Conservation (phyloP, 352 stramenopile genomes). For the Phytophthora cactorum region DNA sequence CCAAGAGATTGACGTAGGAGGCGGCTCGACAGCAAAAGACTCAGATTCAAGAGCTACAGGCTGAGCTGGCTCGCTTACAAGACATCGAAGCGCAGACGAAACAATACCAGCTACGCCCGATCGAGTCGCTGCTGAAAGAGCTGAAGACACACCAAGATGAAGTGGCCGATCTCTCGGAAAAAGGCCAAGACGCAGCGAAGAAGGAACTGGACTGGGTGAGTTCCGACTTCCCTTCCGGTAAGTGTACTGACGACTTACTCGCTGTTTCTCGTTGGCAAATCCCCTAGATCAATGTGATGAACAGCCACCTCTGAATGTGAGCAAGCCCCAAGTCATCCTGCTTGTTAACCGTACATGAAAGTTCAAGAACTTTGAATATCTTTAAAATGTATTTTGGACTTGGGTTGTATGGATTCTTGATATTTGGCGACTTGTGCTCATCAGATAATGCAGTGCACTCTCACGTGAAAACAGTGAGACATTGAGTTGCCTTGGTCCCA, state of each 20-base stretch:
- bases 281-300: slow-evolving; percentile 23
- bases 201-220: slow-evolving; percentile 34
- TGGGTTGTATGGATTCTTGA: too few species aligned
- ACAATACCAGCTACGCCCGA: slow-evolving; percentile 27
- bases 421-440: not conserved
- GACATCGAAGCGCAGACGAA: slow-evolving; percentile 21
- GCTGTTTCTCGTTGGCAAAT: not conserved
- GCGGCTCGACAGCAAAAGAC: slow-evolving; percentile 26
- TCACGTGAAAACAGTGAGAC: slow-evolving; percentile 8
- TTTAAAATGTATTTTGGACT: not conserved
- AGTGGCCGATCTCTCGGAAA: slow-evolving; percentile 11
- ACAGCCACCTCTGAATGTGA: slow-evolving; percentile 13
- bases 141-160: slow-evolving; percentile 27
- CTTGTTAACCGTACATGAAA: too few species aligned
- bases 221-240: not conserved
- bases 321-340: not conserved
- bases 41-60: slow-evolving; percentile 25
- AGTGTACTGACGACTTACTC: not conserved
- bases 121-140: slow-evolving; percentile 32
- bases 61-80: slow-evolving; percentile 25
- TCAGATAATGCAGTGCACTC: not conserved
- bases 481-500: not conserved
- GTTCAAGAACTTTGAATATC: too few species aligned
- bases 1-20: slow-evolving; percentile 11
- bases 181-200: slow-evolving; percentile 22